A percentile compares a stretch with the other conserved stretches of the same genome.
phyloP scores from a whole-genome alignment of 441 rosid genomes.

The Gossypium davidsonii region DNA sequence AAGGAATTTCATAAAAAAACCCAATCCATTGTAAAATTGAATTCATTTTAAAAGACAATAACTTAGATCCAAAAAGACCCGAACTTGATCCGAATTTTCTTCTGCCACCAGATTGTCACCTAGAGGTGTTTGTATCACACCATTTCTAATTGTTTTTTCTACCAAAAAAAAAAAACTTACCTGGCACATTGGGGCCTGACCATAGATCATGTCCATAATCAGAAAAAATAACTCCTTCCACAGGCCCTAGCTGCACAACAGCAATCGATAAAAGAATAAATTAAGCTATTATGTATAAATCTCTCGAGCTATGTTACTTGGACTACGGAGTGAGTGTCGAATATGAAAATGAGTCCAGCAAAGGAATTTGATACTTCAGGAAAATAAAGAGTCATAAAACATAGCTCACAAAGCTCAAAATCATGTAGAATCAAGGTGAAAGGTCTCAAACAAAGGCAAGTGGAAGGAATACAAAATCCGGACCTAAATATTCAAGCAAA shows the following conservation, averaged over 20 bases:
- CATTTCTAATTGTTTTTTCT: not conserved
- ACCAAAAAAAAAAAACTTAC: constrained; percentile 26
- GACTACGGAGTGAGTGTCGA: too few species aligned
- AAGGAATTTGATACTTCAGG: too few species aligned
- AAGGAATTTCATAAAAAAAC: too few species aligned
- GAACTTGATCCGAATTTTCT: too few species aligned
- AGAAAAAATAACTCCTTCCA: constrained; percentile 80
- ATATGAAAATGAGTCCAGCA: too few species aligned
- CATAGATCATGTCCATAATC: constrained; percentile 91
- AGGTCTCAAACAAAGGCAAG: not conserved
- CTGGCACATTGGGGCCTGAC: constrained; percentile 71
- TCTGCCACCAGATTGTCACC: too few species aligned
- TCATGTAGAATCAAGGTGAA: not conserved
- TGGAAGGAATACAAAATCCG: not conserved
- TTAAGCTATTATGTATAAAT: not conserved
- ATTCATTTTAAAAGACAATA: too few species aligned
- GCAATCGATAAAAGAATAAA: not conserved
- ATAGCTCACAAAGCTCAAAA: not conserved
- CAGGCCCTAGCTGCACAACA: constrained; percentile 63
- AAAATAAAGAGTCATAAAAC: too few species aligned
- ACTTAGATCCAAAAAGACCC: too few species aligned
- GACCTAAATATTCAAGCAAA: not conserved
- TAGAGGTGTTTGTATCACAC: not conserved
- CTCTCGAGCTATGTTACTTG: too few species aligned
- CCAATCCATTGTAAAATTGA: too few species aligned